Evolutionary conservation across 352 stramenopile species (phyloP).

Genomic region (Pythium guiyangense): DNA sequence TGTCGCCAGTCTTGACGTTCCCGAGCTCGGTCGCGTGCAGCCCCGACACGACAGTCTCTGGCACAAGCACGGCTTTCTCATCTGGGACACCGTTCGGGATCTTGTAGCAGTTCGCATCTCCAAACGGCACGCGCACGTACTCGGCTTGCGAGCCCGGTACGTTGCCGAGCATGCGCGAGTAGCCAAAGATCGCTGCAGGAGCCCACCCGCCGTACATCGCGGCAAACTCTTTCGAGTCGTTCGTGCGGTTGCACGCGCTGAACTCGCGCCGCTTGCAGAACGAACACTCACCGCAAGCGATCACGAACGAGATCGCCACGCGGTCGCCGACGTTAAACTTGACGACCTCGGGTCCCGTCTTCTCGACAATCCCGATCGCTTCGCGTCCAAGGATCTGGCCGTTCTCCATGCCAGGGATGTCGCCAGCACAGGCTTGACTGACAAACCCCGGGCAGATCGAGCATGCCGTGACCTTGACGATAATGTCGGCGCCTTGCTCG

Average conservation of each 20-base stretch:
- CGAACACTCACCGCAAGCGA: conserved; percentile 65
- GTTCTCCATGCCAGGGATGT: conserved; percentile 41
- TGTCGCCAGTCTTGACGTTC: conserved; percentile 35
- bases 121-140: conserved; percentile 72
- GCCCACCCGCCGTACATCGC: conserved; percentile 62
- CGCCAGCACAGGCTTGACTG: conserved; percentile 31
- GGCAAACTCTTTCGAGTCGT: conserved; percentile 61
- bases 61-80: conserved; percentile 62
- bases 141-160: conserved; percentile 66
- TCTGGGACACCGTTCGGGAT: conserved; percentile 44
- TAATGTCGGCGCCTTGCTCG: conserved; percentile 40
- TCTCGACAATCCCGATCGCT: conserved; percentile 55
- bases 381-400: conserved; percentile 68
- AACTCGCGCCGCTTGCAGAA: conserved; percentile 59
- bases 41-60: conserved; percentile 48
- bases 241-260: conserved; percentile 66
- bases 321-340: conserved; percentile 59
- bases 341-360: conserved; percentile 39
- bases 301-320: conserved; percentile 70
- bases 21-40: conserved; percentile 62
- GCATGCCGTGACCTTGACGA: conserved; percentile 62
- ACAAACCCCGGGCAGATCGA: conserved; percentile 56
- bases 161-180: conserved; percentile 45
- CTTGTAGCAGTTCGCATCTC: conserved; percentile 66
- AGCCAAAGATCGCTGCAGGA: conserved; percentile 56